Evolutionary conservation across 345 rosid species (phyloP), one percentile per base, ranked within the genome.

Genomic region (Euphorbia pulcherrima): DNA sequence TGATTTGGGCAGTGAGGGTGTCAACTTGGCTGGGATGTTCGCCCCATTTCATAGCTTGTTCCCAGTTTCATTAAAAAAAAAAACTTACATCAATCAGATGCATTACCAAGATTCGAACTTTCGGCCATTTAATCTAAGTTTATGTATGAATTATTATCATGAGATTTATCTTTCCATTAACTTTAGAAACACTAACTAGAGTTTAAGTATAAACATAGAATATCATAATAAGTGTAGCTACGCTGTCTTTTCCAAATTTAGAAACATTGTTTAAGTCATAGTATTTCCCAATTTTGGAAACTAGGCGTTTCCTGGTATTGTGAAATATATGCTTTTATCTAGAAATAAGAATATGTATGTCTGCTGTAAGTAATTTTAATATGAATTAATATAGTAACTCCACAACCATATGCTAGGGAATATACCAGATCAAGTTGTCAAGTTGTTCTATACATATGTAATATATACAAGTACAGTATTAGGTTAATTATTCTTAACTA

Each of bases 241-340:
- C 24, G 3, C 28, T 8, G 46, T 27, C 48, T 29, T 48, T 18
- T 35, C 50, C 61, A 27, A 64, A 27, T 26, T 9, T 46, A 27
- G 67, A 64, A 64, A 47, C 26, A 27, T 24, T 9, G 2, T 62
- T 18, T 10, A 40, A 18, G 50, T 46, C 67, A 46, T 47, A 63
- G 67, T 63, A 63, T 47, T 62, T 41, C 37, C 53, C 66, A 13
- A 14, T 62, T 62, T 1, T 14, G 66, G 53, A 41, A 23, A 11
- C 5, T 3, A 13, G 8, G 3, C 18, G 23, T 40, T n/a, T 39
- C 16, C 12, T 57, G 11, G 6, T 18, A 2, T 56, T 56, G 3
- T 60, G n/a, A 59, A 59, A 18, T 35, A 41, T 41, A n/a, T 44
- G 18, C 17, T 61, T 61, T 37, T 10, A 60, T 37, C 65, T 61